These are phyloP conservation scores for Alternaria arbusti DNA, from an alignment of 2,329 filamentous ascomycete genomes.

Conservation along the genomic window DNA sequence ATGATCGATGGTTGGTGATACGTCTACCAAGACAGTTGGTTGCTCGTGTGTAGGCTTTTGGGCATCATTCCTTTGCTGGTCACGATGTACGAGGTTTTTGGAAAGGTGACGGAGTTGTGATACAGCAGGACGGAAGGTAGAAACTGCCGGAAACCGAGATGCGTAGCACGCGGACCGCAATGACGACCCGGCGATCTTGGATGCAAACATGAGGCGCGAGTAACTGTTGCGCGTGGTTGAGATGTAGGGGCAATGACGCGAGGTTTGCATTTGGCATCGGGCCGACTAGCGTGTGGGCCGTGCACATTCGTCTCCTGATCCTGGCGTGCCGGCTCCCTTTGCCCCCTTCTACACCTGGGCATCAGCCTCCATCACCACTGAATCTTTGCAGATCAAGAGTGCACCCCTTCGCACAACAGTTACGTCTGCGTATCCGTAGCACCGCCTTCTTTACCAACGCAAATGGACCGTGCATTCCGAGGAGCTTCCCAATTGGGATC, in stretches of 20 bases:
- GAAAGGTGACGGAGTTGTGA: conserved; percentile 5
- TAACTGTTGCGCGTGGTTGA: conserved; percentile 2
- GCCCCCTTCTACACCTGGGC: background rate
- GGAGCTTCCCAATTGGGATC: background rate
- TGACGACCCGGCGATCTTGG: conserved; percentile 2
- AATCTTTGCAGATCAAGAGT: background rate
- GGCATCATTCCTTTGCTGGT: conserved; percentile 2
- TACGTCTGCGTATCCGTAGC: no score
- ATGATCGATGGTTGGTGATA: background rate
- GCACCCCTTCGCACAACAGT: background rate
- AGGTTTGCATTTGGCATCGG: conserved; percentile 14
- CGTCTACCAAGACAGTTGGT: conserved; percentile 8
- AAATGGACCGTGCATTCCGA: no score
- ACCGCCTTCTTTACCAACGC: background rate
- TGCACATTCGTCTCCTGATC: background rate
- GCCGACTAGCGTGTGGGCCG: conserved; percentile 9
- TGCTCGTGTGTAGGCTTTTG: conserved; percentile 9
- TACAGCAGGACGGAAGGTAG: background rate
- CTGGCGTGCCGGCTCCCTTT: background rate
- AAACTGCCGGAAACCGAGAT: background rate
- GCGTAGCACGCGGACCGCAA: conserved; percentile 3
- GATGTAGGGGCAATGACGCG: conserved; percentile 8
- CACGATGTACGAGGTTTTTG: conserved; percentile 7
- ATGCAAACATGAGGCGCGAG: conserved; percentile 13
- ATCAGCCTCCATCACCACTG: background rate